phyloP scores from a whole-genome alignment of 805 yeast species.

The Candida adriatica region DNA sequence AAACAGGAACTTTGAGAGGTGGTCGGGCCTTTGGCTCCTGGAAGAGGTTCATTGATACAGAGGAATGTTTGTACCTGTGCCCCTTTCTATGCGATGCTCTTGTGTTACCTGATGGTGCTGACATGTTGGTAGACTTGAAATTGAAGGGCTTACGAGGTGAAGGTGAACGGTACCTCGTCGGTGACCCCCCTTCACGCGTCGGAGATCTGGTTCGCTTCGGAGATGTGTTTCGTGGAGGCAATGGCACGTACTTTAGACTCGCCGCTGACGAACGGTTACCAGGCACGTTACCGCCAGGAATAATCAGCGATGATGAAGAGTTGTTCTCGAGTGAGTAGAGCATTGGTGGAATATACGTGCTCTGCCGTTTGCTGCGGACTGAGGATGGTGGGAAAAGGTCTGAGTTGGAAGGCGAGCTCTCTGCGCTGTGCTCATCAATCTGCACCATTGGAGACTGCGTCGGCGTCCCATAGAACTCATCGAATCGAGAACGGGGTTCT shows the following conservation, averaged over 20 bases:
- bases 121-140: slow-evolving; percentile 48
- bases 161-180: slow-evolving; percentile 22
- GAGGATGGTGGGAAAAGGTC: slow-evolving; percentile 17
- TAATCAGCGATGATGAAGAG: slow-evolving; percentile 17
- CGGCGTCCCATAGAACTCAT: slow-evolving; percentile 16
- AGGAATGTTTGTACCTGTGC: slow-evolving; percentile 91
- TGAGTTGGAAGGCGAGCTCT: slow-evolving; percentile 6
- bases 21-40: slow-evolving; percentile 82
- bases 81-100: slow-evolving; percentile 79
- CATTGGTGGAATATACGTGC: slow-evolving; percentile 11
- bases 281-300: slow-evolving; percentile 24
- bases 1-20: slow-evolving; percentile 71
- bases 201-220: slow-evolving; percentile 24
- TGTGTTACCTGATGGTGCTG: slow-evolving; percentile 24
- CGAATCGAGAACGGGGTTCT: slow-evolving; percentile 17
- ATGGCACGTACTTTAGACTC: slow-evolving; percentile 23
- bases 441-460: slow-evolving; percentile 24
- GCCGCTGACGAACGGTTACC: slow-evolving; percentile 22
- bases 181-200: slow-evolving; percentile 25
- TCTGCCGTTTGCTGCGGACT: slow-evolving; percentile 12
- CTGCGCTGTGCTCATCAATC: slow-evolving; percentile 17
- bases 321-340: slow-evolving; percentile 13
- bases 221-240: slow-evolving; percentile 23
- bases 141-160: slow-evolving; percentile 48
- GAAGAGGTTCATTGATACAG: slow-evolving; percentile 91